Base-by-base conservation (phyloP, 257 asterid genomes). In the Coffea eugenioides region DNA sequence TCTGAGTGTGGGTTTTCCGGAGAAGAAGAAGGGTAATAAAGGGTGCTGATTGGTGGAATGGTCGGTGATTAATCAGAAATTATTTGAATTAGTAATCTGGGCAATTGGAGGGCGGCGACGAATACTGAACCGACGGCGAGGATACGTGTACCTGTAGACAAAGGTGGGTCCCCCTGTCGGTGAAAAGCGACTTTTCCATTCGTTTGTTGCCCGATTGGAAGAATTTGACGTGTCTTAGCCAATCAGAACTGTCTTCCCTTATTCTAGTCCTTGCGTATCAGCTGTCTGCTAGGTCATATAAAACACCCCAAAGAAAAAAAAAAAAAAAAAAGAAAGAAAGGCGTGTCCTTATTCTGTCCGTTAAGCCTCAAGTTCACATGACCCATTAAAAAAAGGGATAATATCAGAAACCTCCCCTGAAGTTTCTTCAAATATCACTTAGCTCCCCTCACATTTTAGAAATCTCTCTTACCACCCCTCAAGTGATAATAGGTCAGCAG, bases 81-180 rank as follows among this genome's bases (percentile, higher is more conserved):
- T 11, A 14, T 8, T 49, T 39, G 43, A 39, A 39, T 14, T 11
- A 52, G 59, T 52, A 67, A 14, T 14, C n/a, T 8, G 43, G 43
- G 75, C 39, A 23, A 23, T n/a, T 51, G 56, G n/a, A 31, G 57
- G 59, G 59, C 23, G 64, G 11, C 21, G 27, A 25, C 0, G 79
- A 71, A 10, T 71, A 71, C 71, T 75, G 79, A 39, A 62, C 39
- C 27, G 39, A 71, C 56, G 57, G 21, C 57, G 45, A 11, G 57
- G n/a, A 45, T 46, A 72, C 62, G 62, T n/a, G 43, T 48, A 48
- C 13, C n/a, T n/a, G 41, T 12, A 27, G 41, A 27, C 39, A 27
- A 12, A 12, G 7, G 20, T 62, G 68, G 36, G 34, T 3, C 36
- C 36, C 23, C 41, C 10, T 41, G 46, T 57, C 2, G 43, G n/a